Percentiles rank a stretch among this genome's conserved stretches.
These are phyloP conservation scores for Colletotrichum sojae DNA, from an alignment of 2,329 filamentous ascomycete species.

Conservation along the genomic window DNA sequence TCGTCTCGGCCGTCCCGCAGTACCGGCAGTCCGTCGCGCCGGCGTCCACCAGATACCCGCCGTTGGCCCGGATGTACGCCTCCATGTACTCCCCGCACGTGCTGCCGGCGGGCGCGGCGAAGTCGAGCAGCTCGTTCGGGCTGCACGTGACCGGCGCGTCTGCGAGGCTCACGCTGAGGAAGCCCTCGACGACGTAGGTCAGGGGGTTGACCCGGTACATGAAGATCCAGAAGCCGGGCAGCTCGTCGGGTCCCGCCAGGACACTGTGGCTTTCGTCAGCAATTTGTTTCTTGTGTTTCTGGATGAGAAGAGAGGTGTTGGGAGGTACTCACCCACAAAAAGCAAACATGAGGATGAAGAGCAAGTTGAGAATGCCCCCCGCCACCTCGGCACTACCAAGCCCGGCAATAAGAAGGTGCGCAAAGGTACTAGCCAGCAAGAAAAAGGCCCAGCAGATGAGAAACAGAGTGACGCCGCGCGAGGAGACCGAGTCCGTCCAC, in stretches of 20 bases:
- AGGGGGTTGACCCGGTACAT: conserved; percentile 79
- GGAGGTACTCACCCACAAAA: conserved; percentile 62
- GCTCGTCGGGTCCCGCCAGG: conserved; percentile 66
- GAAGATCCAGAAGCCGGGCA: conserved; percentile 80
- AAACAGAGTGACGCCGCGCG: conserved; percentile 73
- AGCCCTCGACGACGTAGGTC: conserved; percentile 76
- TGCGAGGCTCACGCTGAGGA: conserved; percentile 58
- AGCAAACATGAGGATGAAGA: conserved; percentile 62
- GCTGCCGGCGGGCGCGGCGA: conserved; percentile 61
- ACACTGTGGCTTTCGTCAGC: conserved; percentile 59
- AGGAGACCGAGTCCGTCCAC: conserved; percentile 59
- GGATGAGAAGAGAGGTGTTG: not conserved
- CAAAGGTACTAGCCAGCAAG: conserved; percentile 76
- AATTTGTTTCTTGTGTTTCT: not conserved
- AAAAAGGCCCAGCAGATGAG: conserved; percentile 75
- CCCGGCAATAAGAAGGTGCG: conserved; percentile 74
- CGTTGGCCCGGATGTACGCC: conserved; percentile 56
- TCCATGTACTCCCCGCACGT: conserved; percentile 66
- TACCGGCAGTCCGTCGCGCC: conserved; percentile 61
- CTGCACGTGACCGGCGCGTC: conserved; percentile 45
- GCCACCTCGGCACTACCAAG: conserved; percentile 74
- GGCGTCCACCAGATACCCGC: conserved; percentile 64
- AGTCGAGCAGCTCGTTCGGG: conserved; percentile 63
- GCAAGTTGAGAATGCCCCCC: conserved; percentile 59
- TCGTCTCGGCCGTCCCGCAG: conserved; percentile 54